Evolutionary conservation across 2,329 filamentous ascomycete genomes (phyloP).

Genomic region (Macrophomina tecta): DNA sequence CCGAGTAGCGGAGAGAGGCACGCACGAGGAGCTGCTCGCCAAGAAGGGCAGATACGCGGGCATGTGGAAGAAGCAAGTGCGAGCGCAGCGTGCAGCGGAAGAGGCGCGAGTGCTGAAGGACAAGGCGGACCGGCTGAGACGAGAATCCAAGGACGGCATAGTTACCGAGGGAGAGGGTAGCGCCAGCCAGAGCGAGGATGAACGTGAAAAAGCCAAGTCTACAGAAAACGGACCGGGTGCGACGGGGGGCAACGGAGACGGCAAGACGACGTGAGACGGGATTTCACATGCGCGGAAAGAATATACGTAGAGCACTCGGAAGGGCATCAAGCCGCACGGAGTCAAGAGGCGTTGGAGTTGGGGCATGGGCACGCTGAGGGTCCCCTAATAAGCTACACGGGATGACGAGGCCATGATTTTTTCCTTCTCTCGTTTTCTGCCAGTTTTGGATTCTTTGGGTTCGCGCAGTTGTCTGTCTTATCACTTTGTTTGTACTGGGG

Average conservation of each 20-base stretch:
- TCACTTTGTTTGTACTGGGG: constrained; percentile 14
- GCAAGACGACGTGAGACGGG: not conserved
- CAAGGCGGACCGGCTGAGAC: constrained; percentile 55
- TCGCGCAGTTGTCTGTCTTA: not conserved
- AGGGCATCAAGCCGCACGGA: constrained; percentile 12
- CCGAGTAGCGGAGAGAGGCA: constrained; percentile 58
- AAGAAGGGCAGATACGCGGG: constrained; percentile 53
- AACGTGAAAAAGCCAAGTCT: constrained; percentile 33
- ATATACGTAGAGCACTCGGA: constrained; percentile 9
- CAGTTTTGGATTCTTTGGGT: constrained; percentile 22
- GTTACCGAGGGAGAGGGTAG: constrained; percentile 48
- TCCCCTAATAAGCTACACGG: constrained; percentile 23
- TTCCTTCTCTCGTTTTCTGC: not conserved
- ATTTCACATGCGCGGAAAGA: constrained; percentile 18
- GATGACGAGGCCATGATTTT: constrained; percentile 25
- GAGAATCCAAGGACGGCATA: constrained; percentile 54
- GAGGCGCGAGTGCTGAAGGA: constrained; percentile 57
- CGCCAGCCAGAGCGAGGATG: constrained; percentile 45
- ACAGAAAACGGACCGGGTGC: constrained; percentile 13
- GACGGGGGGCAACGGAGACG: constrained; percentile 1
- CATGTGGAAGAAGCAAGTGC: constrained; percentile 61
- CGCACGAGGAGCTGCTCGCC: constrained; percentile 57
- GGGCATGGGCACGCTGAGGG: constrained; percentile 9
- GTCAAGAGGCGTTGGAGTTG: constrained; percentile 19
- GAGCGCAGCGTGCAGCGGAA: constrained; percentile 56